These are phyloP conservation scores for Penicillium sp. DNA, from an alignment of 2,329 filamentous ascomycete genomes.

Conservation along the genomic window DNA sequence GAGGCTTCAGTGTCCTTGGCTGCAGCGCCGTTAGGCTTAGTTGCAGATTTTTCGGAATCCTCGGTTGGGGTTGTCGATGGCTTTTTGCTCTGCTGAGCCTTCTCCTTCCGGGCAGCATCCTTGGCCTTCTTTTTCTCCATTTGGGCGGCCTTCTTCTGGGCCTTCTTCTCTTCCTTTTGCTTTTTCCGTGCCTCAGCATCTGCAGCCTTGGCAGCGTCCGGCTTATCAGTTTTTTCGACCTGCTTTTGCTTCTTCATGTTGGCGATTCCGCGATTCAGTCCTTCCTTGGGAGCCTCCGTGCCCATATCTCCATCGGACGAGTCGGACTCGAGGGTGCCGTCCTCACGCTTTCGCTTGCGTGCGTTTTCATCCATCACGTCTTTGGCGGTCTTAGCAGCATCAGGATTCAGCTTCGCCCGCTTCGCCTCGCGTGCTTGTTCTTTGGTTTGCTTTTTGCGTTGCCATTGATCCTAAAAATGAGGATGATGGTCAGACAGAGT, in stretches of 20 bases:
- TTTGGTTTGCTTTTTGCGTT: slow-evolving; percentile 92
- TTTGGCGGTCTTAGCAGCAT: slow-evolving; percentile 85
- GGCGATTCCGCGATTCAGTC: slow-evolving; percentile 51
- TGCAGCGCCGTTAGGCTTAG: slow-evolving; percentile 16
- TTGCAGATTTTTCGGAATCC: slow-evolving; percentile 20
- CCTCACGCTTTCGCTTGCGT: slow-evolving; percentile 72
- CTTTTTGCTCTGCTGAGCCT: slow-evolving; percentile 28
- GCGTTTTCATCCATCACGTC: slow-evolving; percentile 88
- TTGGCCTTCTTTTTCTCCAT: slow-evolving; percentile 51
- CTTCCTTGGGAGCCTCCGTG: slow-evolving; percentile 57
- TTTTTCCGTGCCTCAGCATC: slow-evolving; percentile 38
- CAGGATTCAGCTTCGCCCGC: slow-evolving; percentile 85
- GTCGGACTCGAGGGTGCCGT: slow-evolving; percentile 51
- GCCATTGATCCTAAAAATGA: slow-evolving; percentile 76
- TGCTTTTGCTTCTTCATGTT: slow-evolving; percentile 57
- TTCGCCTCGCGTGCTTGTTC: slow-evolving; percentile 79
- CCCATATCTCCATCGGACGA: slow-evolving; percentile 48
- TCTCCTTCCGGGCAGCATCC: slow-evolving; percentile 38
- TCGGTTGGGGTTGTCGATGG: slow-evolving; percentile 16
- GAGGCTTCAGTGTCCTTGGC: slow-evolving; percentile 20
- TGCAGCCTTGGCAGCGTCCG: slow-evolving; percentile 25
- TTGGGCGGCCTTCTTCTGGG: slow-evolving; percentile 48
- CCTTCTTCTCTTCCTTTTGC: slow-evolving; percentile 39
- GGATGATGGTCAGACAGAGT: slow-evolving; percentile 14
- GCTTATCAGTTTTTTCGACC: slow-evolving; percentile 29